Evolutionary conservation across 2,329 filamentous ascomycete species (phyloP).

Genomic region (Claviceps paspali): DNA sequence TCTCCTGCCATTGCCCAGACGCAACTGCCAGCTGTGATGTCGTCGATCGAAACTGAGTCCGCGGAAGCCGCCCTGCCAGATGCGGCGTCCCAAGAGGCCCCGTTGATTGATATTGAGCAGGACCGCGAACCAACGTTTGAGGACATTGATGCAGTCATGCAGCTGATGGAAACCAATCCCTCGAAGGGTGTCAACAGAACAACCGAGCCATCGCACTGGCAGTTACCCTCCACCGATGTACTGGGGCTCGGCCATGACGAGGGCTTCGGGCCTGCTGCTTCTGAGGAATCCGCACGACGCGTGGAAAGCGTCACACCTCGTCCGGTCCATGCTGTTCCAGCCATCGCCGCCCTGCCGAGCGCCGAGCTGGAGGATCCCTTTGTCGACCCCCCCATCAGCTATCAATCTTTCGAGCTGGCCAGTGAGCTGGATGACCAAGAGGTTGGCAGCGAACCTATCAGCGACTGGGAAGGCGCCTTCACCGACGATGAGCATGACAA

Average conservation of each 20-base stretch:
- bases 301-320: conserved; percentile 59
- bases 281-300: conserved; percentile 47
- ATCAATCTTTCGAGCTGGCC: conserved; percentile 36
- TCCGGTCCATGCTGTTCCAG: conserved; percentile 31
- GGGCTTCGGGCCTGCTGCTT: conserved; percentile 31
- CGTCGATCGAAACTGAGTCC: conserved; percentile 16
- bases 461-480: conserved; percentile 85
- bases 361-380: conserved; percentile 50
- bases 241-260: conserved; percentile 33
- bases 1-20: conserved; percentile 13
- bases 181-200: conserved; percentile 58
- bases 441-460: conserved; percentile 44
- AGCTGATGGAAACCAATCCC: conserved; percentile 59
- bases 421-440: conserved; percentile 25
- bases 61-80: not conserved
- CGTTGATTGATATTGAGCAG: conserved; percentile 3
- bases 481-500: conserved; percentile 73
- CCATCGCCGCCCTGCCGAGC: conserved; percentile 29
- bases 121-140: conserved; percentile 45
- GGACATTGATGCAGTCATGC: conserved; percentile 88
- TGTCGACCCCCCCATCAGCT: conserved; percentile 33
- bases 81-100: not conserved
- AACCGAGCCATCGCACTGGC: conserved; percentile 30
- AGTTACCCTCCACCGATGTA: conserved; percentile 11
- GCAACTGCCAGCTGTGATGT: conserved; percentile 14